Conservation (phyloP, 495 filamentous ascomycete species). For the Penicillium crystallinum region DNA sequence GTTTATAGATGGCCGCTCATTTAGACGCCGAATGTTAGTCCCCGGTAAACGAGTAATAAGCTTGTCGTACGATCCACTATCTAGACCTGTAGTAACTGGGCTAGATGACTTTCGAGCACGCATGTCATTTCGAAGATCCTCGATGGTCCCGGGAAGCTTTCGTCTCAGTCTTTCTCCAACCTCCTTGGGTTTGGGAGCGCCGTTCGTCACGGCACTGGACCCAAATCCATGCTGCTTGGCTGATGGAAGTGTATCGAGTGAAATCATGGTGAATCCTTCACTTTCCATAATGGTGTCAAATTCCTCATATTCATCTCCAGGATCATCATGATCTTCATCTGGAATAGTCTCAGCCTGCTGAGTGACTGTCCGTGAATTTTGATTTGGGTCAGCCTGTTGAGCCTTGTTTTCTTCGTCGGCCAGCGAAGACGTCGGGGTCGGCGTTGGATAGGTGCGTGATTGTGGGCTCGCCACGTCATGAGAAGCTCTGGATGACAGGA, state of each 20-base stretch:
- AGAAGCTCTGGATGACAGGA: conserved; percentile 28
- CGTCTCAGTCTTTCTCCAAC: conserved; percentile 27
- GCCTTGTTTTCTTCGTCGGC: conserved; percentile 32
- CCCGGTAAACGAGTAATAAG: background rate
- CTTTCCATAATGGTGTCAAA: conserved; percentile 56
- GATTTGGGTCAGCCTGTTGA: background rate
- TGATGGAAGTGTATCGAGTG: conserved; percentile 48
- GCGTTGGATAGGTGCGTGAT: conserved; percentile 38
- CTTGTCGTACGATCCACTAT: background rate
- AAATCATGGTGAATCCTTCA: conserved; percentile 57
- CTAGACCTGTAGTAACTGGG: conserved; percentile 1
- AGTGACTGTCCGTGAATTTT: background rate
- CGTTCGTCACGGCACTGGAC: conserved; percentile 21
- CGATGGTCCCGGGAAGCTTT: conserved; percentile 22
- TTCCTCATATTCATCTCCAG: conserved; percentile 48
- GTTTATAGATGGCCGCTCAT: background rate
- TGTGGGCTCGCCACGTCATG: conserved; percentile 29
- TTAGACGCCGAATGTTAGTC: background rate
- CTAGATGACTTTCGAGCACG: conserved; percentile 14
- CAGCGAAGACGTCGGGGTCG: conserved; percentile 37
- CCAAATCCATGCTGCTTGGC: conserved; percentile 34
- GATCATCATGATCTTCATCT: conserved; percentile 35
- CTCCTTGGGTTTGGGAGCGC: conserved; percentile 25
- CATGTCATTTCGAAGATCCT: conserved; percentile 15
- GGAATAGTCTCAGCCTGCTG: conserved; percentile 5